Conservation (phyloP, 1,284 basidiomycete species). For the Schizopora paradoxa region DNA sequence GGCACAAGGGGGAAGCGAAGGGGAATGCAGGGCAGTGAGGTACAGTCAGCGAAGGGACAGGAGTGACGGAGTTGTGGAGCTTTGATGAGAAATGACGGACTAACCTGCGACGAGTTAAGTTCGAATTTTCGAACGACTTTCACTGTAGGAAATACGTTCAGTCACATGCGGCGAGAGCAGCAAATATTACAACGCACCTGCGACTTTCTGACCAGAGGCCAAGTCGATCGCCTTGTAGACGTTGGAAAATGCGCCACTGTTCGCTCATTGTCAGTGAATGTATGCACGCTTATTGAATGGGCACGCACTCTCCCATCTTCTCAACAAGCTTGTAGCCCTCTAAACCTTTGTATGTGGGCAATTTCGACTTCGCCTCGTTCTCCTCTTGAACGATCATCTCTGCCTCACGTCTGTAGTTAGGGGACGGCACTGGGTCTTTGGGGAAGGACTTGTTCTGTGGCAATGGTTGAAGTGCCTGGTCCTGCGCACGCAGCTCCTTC, state of each 20-base stretch:
- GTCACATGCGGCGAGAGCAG: slow-evolving; percentile 12
- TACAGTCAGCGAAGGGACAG: slow-evolving; percentile 20
- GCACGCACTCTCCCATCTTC: slow-evolving; percentile 93
- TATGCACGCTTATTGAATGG: slow-evolving; percentile 16
- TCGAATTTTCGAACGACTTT: slow-evolving; percentile 98
- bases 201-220: slow-evolving; percentile 76
- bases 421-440: slow-evolving; percentile 27
- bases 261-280: slow-evolving; percentile 18
- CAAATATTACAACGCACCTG: slow-evolving; percentile 47
- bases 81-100: slow-evolving; percentile 31
- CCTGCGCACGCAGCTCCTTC: slow-evolving; percentile 27
- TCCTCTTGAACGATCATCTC: slow-evolving; percentile 79
- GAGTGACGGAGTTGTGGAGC: slow-evolving; percentile 20
- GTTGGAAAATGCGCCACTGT: slow-evolving; percentile 94
- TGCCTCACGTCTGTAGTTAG: slow-evolving; percentile 50
- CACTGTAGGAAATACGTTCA: slow-evolving; percentile 44
- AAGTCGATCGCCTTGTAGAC: slow-evolving; percentile 92
- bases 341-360: slow-evolving; percentile 82
- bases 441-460: slow-evolving; percentile 11
- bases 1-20: slow-evolving; percentile 25
- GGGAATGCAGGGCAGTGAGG: slow-evolving; percentile 24
- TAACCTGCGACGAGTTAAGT: slow-evolving; percentile 91
- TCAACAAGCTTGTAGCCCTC: slow-evolving; percentile 79
- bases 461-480: slow-evolving; percentile 19
- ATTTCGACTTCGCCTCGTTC: slow-evolving; percentile 64